Percentiles rank a stretch among this genome's conserved stretches.
Evolutionary conservation across 441 rosid genomes (phyloP).

Genomic region (Cnidoscolus chayamansa): DNA sequence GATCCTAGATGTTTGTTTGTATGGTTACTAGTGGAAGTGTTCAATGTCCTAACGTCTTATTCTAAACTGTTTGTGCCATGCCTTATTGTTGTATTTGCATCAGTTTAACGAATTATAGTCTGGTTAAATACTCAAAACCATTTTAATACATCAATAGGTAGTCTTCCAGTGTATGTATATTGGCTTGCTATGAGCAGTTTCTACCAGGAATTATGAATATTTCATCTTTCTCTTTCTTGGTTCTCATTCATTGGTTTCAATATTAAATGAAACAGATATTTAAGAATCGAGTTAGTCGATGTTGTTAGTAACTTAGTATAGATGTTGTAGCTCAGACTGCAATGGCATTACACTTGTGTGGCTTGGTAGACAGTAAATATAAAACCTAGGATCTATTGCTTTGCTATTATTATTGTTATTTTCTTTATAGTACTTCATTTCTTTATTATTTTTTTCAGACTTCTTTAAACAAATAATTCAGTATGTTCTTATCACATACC

Average conservation of each 20-base stretch:
- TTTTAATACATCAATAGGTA: background rate
- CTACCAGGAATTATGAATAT: background rate
- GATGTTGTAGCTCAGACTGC: background rate
- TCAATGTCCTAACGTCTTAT: conserved; percentile 5
- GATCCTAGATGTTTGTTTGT: conserved; percentile 10
- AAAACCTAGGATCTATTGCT: background rate
- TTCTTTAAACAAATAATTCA: background rate
- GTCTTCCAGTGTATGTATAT: background rate
- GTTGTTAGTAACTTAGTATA: background rate
- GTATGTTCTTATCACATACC: too few relatives aligned
- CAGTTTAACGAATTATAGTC: background rate
- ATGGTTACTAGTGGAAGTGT: conserved; percentile 13
- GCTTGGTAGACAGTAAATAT: background rate
- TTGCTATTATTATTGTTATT: background rate
- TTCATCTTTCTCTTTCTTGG: background rate
- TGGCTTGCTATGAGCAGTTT: background rate
- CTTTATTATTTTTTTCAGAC: background rate
- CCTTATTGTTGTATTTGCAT: background rate
- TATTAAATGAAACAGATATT: background rate
- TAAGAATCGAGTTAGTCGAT: background rate
- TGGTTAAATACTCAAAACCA: background rate
- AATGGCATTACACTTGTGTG: background rate
- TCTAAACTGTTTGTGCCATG: background rate
- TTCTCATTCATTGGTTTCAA: background rate
- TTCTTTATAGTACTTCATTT: background rate